phyloP scores from a whole-genome alignment of 2,329 filamentous ascomycete genomes.

The Plenodomus tracheiphilus region DNA sequence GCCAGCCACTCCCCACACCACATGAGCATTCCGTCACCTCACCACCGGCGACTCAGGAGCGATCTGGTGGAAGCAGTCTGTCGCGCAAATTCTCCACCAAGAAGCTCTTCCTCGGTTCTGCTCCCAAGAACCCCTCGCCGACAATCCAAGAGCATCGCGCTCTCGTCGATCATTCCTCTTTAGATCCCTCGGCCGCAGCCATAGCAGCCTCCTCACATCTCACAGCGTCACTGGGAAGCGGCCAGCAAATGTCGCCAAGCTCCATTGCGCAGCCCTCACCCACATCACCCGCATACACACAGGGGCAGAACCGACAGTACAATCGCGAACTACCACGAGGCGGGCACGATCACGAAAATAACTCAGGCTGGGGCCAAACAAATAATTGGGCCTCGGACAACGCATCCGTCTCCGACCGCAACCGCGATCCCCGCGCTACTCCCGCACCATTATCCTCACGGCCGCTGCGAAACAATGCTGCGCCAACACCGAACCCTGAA shows the following conservation, averaged over 20 bases:
- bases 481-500: constrained; percentile 34
- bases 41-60: constrained; percentile 39
- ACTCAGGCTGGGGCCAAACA: constrained; percentile 31
- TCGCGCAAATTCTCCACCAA: constrained; percentile 59
- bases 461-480: constrained; percentile 33
- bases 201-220: constrained; percentile 56
- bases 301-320: constrained; percentile 35
- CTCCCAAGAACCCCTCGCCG: constrained; percentile 56
- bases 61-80: constrained; percentile 49
- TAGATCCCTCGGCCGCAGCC: constrained; percentile 56
- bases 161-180: constrained; percentile 47
- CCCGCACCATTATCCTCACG: constrained; percentile 36
- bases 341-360: constrained; percentile 38
- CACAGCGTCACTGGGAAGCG: constrained; percentile 51
- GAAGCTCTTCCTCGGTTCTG: constrained; percentile 54
- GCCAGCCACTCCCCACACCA: constrained; percentile 69
- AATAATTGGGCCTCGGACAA: constrained; percentile 37
- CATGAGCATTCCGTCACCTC: constrained; percentile 42
- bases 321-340: constrained; percentile 36
- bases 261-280: constrained; percentile 51
- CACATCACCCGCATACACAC: constrained; percentile 54
- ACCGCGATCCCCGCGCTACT: constrained; percentile 38
- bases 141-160: constrained; percentile 51
- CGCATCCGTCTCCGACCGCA: constrained; percentile 30
- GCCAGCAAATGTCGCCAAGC: constrained; percentile 47